phyloP scores from a whole-genome alignment of 306 rosid genomes.

The Crotalaria pallida region DNA sequence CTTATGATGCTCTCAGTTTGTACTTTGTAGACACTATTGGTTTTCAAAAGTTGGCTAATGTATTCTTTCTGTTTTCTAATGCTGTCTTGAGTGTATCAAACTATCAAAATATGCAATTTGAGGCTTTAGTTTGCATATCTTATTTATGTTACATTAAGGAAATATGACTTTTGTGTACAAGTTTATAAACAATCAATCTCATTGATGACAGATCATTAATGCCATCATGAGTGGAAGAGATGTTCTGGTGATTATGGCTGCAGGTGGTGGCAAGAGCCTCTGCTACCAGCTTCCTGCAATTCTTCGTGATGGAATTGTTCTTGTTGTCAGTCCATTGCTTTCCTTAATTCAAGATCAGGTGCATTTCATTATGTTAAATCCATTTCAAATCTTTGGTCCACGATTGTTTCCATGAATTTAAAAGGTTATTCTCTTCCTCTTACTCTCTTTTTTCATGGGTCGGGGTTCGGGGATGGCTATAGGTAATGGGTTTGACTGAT shows the following conservation, averaged over 20 bases:
- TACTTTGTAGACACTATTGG: constrained; percentile 1
- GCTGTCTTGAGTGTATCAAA: background rate
- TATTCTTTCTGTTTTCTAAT: constrained; percentile 1
- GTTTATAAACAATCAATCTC: constrained; percentile 27
- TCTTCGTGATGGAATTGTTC: constrained; percentile 76
- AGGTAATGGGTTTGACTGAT: constrained; percentile 95
- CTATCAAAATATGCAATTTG: background rate
- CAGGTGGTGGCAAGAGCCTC: constrained; percentile 98
- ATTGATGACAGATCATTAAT: constrained; percentile 64
- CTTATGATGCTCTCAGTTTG: background rate
- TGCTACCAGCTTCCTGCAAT: constrained; percentile 96
- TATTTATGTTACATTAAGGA: background rate
- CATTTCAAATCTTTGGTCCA: background rate
- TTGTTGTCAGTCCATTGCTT: constrained; percentile 92
- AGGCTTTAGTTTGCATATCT: background rate
- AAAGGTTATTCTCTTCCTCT: background rate
- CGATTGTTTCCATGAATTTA: background rate
- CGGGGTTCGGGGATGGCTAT: constrained; percentile 18
- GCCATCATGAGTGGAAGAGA: constrained; percentile 86
- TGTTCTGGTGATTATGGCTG: constrained; percentile 94
- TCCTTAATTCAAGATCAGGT: constrained; percentile 98
- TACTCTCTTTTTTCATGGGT: background rate
- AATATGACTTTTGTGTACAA: background rate
- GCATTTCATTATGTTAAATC: constrained; percentile 22
- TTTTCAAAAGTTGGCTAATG: background rate